Evolutionary conservation across 208 protist species (phyloP), one percentile per base, ranked within the genome.

Genomic region (Crithidia mellificae): DNA sequence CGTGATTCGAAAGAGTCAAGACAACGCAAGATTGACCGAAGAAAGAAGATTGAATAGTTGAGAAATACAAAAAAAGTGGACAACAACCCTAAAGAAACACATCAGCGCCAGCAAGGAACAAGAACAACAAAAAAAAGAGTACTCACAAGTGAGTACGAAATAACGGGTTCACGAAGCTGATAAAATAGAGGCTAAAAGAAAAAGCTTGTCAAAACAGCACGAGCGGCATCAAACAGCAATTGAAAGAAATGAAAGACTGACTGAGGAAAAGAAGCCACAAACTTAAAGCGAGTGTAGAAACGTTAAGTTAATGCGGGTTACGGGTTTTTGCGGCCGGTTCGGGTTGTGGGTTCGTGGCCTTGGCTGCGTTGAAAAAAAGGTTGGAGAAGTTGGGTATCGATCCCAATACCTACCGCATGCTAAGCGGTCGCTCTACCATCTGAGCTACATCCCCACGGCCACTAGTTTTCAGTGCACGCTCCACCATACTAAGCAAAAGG

Each of bases 341-440:
- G 12, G 41, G 41, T 12, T 15, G 41, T 6, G 4, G 15, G 8
- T 46, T 46, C 41, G 8, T 46, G 6, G 12, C 9, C 9, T 46
- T 17, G 8, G 17, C 14, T 6, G 41, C 41, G 25, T 20, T 7
- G 29, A 62, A 51, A 53, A 83, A 46, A 46, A 46, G n/a, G 38
- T 53, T 93, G 90, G 87, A 95, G 84, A 87, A 95, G 90, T 92
- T 91, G 90, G 90, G 90, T 92, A 95, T 93, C 86, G 90, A 92
- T 95, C 87, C 87, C 90, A 92, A 92, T 92, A 95, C 86, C 87
- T 93, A 86, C 80, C 90, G 87, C 90, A 94, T 94, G 89, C 89
- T 94, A 94, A 94, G 89, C 89, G 89, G 79, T 85, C 86, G 89
- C 89, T 94, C 89, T 94, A 94, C 89, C 89, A 94, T 94, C 84